Conservation (phyloP, 2,329 filamentous ascomycete species). For the Zasmidium cellare region DNA sequence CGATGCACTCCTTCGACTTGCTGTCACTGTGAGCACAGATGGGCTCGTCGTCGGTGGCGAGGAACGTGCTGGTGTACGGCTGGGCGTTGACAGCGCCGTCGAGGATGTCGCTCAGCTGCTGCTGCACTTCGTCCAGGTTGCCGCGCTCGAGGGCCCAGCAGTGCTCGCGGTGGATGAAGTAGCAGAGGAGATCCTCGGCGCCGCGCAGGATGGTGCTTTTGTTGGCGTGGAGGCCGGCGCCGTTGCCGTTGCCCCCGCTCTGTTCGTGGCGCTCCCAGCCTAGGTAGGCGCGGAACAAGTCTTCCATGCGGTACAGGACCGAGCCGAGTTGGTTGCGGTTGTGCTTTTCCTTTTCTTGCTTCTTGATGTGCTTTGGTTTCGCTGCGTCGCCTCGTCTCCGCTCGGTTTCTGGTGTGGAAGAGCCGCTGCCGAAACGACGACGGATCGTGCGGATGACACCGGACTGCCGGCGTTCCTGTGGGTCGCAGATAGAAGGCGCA, state of each 20-base stretch:
- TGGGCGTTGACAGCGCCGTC: constrained; percentile 1
- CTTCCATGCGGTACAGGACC: constrained; percentile 16
- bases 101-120: constrained; percentile 2
- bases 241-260: constrained; percentile 23
- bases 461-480: constrained; percentile 3
- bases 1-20: constrained; percentile 12
- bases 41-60: constrained; percentile 1
- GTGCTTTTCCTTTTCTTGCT: constrained; percentile 21
- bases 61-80: constrained; percentile 10
- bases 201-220: constrained; percentile 19
- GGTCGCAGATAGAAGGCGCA: constrained; percentile 7
- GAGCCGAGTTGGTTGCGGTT: constrained; percentile 15
- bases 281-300: constrained; percentile 9
- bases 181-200: neutral
- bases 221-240: constrained; percentile 15
- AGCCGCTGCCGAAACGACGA: constrained; percentile 1
- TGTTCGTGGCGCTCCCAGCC: constrained; percentile 18
- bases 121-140: constrained; percentile 4
- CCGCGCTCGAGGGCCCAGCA: constrained; percentile 8
- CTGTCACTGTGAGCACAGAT: constrained; percentile 7
- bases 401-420: neutral
- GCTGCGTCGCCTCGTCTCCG: neutral
- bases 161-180: constrained; percentile 6
- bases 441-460: constrained; percentile 2
- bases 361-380: constrained; percentile 14